Evolutionary conservation across 495 filamentous ascomycete genomes (phyloP), one percentile per base, ranked within the genome.

Genomic region (Aspergillus asperescens): DNA sequence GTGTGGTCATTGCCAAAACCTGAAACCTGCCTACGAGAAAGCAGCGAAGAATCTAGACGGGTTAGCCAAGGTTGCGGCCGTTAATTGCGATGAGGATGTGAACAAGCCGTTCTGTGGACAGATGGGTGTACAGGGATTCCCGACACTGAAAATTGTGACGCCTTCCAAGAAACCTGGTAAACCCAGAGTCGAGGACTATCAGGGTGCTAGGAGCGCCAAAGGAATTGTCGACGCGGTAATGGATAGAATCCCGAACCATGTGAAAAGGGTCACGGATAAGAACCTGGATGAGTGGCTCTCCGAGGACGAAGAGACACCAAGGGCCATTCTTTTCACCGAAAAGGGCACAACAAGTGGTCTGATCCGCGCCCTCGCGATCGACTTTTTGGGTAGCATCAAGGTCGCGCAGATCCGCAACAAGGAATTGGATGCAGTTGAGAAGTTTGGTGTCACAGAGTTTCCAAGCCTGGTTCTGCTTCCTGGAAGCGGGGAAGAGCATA

Each of bases 1-100:
- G 94, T 96, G 93, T 59, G 93, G 93, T 19, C 94, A 98, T 66
- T 98, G 93, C 72, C 76, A 95, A 66, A 96, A 86, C 69, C 84
- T 99, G 56, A 90, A 96, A 69, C 93, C 93, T 0, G 88, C 89
- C 47, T 99, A 89, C 71, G 93, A 96, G 62, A 95, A 96, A 68
- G 90, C 85, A 3, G 94, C 93, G 32, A 87, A 87, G 63, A 87
- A 81, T 56, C 84, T 99, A 40, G 81, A 86, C 15, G 94, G 93
- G 7, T 74, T 99, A 24, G 93, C 89, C 48, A 93, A 95, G 61
- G 92, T 97, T 24, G 94, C 87, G 10, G 93, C 93, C 27, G 77
- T 99, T 57, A 88, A 99, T 67, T 99, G 93, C 70, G 93, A 97
- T 58, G 90, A 95, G 22, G 94, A 97, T 34, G 75, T 76, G 46